Evolutionary conservation across 2,329 filamentous ascomycete species (phyloP).

Genomic region (Zasmidium citrigriseum): DNA sequence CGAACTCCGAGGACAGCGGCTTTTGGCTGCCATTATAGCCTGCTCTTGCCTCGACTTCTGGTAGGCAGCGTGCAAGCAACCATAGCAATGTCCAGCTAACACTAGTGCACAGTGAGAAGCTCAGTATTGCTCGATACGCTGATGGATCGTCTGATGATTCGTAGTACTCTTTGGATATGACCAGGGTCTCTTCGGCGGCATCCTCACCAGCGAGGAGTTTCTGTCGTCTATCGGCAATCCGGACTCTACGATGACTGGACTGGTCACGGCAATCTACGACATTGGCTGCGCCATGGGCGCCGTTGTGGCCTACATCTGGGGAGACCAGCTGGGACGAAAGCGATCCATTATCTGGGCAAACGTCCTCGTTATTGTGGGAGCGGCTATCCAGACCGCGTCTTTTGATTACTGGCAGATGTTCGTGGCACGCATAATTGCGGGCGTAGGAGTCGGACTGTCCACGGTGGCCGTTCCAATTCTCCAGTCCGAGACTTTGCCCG

Average conservation of each 20-base stretch:
- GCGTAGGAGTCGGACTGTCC: slow-evolving; percentile 46
- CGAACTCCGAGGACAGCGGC: too few species aligned
- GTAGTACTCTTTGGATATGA: slow-evolving; percentile 19
- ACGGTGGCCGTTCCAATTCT: slow-evolving; percentile 40
- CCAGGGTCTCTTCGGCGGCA: slow-evolving; percentile 23
- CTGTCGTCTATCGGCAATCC: slow-evolving; percentile 17
- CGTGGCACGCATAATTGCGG: slow-evolving; percentile 47
- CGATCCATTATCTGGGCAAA: slow-evolving; percentile 48
- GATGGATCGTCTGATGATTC: too few species aligned
- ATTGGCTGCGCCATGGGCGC: slow-evolving; percentile 53
- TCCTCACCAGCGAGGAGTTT: slow-evolving; percentile 17
- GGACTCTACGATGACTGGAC: slow-evolving; percentile 25
- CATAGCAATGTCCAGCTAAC: too few species aligned
- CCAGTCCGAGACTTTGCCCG: slow-evolving; percentile 44
- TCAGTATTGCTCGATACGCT: too few species aligned
- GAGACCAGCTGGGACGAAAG: slow-evolving; percentile 51
- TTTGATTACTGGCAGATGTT: slow-evolving; percentile 46
- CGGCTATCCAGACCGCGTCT: slow-evolving; percentile 36
- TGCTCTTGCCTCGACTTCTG: too few species aligned
- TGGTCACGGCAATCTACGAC: slow-evolving; percentile 46
- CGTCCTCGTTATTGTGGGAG: slow-evolving; percentile 50
- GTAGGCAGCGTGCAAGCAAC: too few species aligned
- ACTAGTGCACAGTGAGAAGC: too few species aligned
- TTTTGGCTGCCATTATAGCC: too few species aligned
- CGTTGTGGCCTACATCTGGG: slow-evolving; percentile 47